Evolutionary conservation across 2,329 filamentous ascomycete species (phyloP).

Genomic region (Cyclaneusma minus): DNA sequence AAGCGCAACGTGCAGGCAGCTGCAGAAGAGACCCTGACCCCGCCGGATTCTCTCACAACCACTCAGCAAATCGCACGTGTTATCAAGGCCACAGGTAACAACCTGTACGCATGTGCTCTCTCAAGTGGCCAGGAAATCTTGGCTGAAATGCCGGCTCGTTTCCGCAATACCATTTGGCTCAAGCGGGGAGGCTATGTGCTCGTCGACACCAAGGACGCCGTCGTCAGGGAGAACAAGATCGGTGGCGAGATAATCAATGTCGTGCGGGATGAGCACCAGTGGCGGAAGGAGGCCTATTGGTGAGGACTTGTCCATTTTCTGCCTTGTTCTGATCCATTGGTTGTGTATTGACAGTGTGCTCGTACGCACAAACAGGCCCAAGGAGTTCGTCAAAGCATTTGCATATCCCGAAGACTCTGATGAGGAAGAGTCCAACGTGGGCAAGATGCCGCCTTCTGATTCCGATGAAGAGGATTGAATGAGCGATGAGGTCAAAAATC

Average conservation of each 20-base stretch:
- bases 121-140: conserved; percentile 51
- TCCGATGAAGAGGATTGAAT: conserved; percentile 43
- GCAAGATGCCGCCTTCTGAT: conserved; percentile 72
- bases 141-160: conserved; percentile 69
- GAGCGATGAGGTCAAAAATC: conserved; percentile 4
- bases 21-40: conserved; percentile 51
- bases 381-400: conserved; percentile 56
- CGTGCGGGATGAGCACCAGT: conserved; percentile 77
- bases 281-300: conserved; percentile 86
- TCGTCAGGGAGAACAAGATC: conserved; percentile 59
- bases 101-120: conserved; percentile 66
- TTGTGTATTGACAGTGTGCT: background rate
- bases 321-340: conserved; percentile 1
- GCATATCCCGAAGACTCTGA: conserved; percentile 48
- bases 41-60: conserved; percentile 39
- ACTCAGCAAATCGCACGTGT: conserved; percentile 62
- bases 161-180: conserved; percentile 89
- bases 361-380: conserved; percentile 46
- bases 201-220: conserved; percentile 52
- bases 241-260: conserved; percentile 85
- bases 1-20: conserved; percentile 68
- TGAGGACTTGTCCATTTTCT: conserved; percentile 19
- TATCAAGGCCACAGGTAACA: conserved; percentile 74
- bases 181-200: conserved; percentile 79
- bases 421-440: conserved; percentile 64